These are phyloP conservation scores for Rosa lucieae DNA, from an alignment of 306 rosid species.

Conservation along the genomic window DNA sequence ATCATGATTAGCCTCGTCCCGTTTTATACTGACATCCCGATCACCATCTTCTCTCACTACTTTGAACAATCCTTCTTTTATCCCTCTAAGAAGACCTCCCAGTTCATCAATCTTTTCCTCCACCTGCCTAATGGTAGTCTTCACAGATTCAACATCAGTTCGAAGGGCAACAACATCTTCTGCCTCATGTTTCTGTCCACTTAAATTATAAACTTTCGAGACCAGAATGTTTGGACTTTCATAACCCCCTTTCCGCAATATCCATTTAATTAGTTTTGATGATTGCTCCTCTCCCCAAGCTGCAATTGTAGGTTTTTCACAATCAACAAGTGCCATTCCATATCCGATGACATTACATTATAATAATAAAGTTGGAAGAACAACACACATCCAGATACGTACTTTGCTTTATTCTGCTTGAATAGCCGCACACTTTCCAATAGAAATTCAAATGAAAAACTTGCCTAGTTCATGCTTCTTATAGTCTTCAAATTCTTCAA, in stretches of 20 bases:
- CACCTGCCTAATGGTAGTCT: too few relatives aligned
- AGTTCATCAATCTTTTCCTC: too few relatives aligned
- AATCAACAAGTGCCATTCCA: not conserved
- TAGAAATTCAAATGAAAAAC: not conserved
- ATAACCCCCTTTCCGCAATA: not conserved
- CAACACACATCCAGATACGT: not conserved
- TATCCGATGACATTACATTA: not conserved
- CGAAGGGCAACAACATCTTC: not conserved
- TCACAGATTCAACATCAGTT: too few relatives aligned
- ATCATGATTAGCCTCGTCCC: too few relatives aligned
- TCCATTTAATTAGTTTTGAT: not conserved
- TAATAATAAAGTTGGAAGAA: not conserved
- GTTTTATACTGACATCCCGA: too few relatives aligned
- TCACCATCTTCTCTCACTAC: too few relatives aligned
- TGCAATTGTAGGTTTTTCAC: not conserved
- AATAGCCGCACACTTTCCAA: not conserved
- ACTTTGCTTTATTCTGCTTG: not conserved
- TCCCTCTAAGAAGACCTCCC: too few relatives aligned
- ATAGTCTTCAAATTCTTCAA: too few relatives aligned
- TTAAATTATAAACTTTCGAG: not conserved
- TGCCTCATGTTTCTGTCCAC: not conserved
- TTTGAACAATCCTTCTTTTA: too few relatives aligned
- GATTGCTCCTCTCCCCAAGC: not conserved
- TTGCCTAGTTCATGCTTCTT: not conserved
- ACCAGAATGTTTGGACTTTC: not conserved